Evolutionary conservation across 225 moss, liverwort and hornwort genomes (phyloP).

Genomic region (Pleurozium schreberi): DNA sequence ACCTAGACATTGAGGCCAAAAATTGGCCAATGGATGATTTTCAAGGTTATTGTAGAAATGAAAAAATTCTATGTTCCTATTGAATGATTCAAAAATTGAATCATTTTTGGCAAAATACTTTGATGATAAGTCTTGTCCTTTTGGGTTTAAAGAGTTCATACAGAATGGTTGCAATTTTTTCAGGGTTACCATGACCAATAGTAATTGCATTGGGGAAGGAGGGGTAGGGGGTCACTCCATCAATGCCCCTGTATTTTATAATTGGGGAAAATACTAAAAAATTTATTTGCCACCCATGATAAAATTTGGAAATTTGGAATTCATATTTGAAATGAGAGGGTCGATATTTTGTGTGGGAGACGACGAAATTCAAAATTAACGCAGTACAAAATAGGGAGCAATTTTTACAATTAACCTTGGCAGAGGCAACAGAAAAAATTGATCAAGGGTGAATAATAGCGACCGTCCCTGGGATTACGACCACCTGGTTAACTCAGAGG

Average conservation of each 20-base stretch:
- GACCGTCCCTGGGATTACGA: too few relatives aligned
- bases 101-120: neutral
- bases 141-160: too few relatives aligned
- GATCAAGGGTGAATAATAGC: neutral
- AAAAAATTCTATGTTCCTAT: too few relatives aligned
- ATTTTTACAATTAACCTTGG: neutral
- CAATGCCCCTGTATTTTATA: rapidly evolving
- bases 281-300: neutral
- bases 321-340: neutral
- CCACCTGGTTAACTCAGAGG: neutral
- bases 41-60: too few relatives aligned
- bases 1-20: too few relatives aligned
- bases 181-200: rapidly evolving
- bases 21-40: too few relatives aligned
- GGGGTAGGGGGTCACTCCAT: rapidly evolving
- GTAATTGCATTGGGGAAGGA: neutral
- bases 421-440: neutral
- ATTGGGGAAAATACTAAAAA: neutral
- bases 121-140: neutral
- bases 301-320: neutral
- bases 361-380: neutral
- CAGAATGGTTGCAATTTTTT: neutral
- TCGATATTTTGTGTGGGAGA: rapidly evolving
- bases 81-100: too few relatives aligned
- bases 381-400: neutral